Conservation (phyloP, 1,139 yeast species). For the Pichia sp. region DNA sequence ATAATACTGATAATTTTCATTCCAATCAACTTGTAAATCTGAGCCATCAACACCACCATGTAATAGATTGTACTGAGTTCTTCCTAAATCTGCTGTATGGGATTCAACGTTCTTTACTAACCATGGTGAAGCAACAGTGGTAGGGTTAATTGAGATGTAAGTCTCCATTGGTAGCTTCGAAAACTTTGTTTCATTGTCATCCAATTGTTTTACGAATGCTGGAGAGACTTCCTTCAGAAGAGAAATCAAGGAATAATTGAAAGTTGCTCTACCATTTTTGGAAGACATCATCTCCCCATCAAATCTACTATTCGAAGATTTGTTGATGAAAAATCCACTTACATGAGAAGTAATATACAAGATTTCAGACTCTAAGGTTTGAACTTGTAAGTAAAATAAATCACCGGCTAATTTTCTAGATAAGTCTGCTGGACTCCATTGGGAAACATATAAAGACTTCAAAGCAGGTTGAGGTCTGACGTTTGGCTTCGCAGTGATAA, state of each 20-base stretch:
- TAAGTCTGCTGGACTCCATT: conserved; percentile 70
- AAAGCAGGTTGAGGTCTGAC: conserved; percentile 37
- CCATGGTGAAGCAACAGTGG: conserved; percentile 72
- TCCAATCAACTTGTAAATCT: conserved; percentile 68
- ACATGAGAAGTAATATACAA: conserved; percentile 71
- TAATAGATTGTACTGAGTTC: conserved; percentile 52
- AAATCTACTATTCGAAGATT: conserved; percentile 58
- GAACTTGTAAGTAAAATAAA: conserved; percentile 63
- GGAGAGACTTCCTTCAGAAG: conserved; percentile 54
- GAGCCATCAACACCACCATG: conserved; percentile 54
- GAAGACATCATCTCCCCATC: conserved; percentile 8
- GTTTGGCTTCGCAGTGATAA: conserved; percentile 23
- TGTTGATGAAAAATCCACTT: conserved; percentile 73
- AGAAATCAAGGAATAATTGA: conserved; percentile 43
- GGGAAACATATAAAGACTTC: conserved; percentile 56
- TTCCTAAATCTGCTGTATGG: conserved; percentile 50
- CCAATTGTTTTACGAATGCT: conserved; percentile 32
- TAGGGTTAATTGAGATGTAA: conserved; percentile 52
- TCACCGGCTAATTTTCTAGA: conserved; percentile 62
- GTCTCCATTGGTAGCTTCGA: conserved; percentile 46
- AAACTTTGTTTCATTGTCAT: conserved; percentile 35
- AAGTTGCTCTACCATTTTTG: conserved; percentile 28
- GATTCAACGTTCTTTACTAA: conserved; percentile 34
- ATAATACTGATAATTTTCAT: conserved; percentile 80
- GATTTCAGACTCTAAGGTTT: conserved; percentile 75